A percentile compares a stretch with the other conserved stretches of the same genome.
phyloP scores from a whole-genome alignment of 1,139 yeast species.

The Hansenula lynferdii region DNA sequence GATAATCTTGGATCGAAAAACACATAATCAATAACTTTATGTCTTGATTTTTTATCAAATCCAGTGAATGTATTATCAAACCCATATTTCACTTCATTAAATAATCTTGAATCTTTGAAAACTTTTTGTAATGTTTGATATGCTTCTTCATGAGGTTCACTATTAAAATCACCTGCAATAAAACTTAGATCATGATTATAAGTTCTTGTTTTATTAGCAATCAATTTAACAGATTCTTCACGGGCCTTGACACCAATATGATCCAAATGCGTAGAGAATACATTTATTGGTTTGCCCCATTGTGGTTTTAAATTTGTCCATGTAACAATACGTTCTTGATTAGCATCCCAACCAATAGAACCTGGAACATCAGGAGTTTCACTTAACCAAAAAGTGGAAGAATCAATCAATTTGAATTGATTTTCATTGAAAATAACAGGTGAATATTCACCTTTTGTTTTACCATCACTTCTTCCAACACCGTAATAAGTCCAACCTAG shows the following conservation, averaged over 20 bases:
- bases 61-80: conserved; percentile 46
- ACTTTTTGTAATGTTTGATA: conserved; percentile 34
- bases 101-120: conserved; percentile 30
- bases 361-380: conserved; percentile 41
- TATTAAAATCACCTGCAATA: conserved; percentile 45
- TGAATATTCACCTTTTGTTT: conserved; percentile 37
- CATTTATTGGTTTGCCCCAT: conserved; percentile 30
- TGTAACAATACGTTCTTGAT: conserved; percentile 40
- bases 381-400: conserved; percentile 39
- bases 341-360: conserved; percentile 55
- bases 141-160: conserved; percentile 48
- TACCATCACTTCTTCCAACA: conserved; percentile 44
- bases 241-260: conserved; percentile 47
- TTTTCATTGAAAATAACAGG: conserved; percentile 36
- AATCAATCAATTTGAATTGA: conserved; percentile 34
- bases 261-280: conserved; percentile 57
- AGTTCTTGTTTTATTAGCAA: conserved; percentile 36
- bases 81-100: conserved; percentile 33
- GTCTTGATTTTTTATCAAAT: conserved; percentile 32
- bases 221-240: conserved; percentile 41
- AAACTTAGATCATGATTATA: conserved; percentile 38
- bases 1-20: conserved; percentile 37
- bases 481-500: conserved; percentile 38
- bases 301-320: conserved; percentile 36
- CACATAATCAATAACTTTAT: conserved; percentile 44